phyloP scores from a whole-genome alignment of 2,329 filamentous ascomycete species.

The Teratosphaeria destructans region DNA sequence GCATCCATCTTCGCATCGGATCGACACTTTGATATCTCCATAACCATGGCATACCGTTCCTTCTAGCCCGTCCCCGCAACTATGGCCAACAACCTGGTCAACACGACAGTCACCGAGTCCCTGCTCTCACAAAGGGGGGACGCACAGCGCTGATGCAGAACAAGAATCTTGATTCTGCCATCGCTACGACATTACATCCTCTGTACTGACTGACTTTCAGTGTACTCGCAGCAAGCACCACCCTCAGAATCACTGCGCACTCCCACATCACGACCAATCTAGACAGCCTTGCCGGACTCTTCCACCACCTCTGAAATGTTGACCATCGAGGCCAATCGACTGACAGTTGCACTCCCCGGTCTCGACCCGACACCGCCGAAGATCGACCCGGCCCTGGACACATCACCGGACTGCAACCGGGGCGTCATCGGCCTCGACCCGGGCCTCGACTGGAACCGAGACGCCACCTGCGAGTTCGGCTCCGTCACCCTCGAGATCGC shows the following conservation, averaged over 20 bases:
- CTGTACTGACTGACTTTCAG: background rate
- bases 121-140: no score
- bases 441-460: background rate
- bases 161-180: background rate
- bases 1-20: no score
- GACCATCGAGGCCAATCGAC: background rate
- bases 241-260: background rate
- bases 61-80: no score
- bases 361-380: background rate
- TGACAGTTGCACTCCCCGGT: background rate
- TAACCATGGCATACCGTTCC: no score
- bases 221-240: background rate
- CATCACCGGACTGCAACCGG: background rate
- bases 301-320: background rate
- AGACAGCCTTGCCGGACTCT: background rate
- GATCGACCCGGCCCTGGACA: background rate
- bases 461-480: background rate
- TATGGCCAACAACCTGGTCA: no score
- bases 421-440: background rate
- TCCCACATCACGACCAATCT: background rate
- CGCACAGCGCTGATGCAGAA: no score
- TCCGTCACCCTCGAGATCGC: background rate
- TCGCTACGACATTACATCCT: background rate
- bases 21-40: no score
- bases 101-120: no score